phyloP scores from a whole-genome alignment of 306 rosid genomes.

The Arachis stenosperma region DNA sequence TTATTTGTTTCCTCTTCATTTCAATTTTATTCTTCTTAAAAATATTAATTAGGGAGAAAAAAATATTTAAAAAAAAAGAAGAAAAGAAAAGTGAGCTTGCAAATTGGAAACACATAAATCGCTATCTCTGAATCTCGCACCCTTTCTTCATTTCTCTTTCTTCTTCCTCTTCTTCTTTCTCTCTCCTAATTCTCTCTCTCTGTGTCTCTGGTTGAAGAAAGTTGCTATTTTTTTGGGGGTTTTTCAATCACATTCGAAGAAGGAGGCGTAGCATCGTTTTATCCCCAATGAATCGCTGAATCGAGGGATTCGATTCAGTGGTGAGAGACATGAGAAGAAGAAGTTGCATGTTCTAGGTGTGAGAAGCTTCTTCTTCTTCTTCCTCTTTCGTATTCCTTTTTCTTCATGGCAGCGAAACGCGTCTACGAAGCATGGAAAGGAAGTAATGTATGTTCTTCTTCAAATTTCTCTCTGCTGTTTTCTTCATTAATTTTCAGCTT shows the following conservation, averaged over 20 bases:
- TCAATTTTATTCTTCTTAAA: not conserved
- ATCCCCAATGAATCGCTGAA: conserved; percentile 37
- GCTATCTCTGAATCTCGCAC: conserved; percentile 40
- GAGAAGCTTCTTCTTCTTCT: conserved; percentile 35
- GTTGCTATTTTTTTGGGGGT: not conserved
- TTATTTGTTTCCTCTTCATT: not conserved
- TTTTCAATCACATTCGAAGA: conserved; percentile 21
- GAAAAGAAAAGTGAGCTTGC: conserved; percentile 7
- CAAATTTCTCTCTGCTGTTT: not conserved
- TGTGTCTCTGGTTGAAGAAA: not conserved
- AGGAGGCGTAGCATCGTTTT: conserved; percentile 27
- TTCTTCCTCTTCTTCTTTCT: not conserved
- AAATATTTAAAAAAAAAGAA: not conserved
- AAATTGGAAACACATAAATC: conserved; percentile 46
- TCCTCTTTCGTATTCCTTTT: not conserved
- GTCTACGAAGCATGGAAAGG: conserved; percentile 93
- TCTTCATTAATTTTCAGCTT: conserved; percentile 29
- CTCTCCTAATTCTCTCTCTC: not conserved
- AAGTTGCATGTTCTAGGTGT: conserved; percentile 46
- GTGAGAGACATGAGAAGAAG: conserved; percentile 48
- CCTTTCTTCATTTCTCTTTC: not conserved
- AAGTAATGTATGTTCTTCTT: conserved; percentile 63
- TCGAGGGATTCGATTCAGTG: conserved; percentile 39
- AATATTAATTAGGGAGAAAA: not conserved
- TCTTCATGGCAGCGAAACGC: conserved; percentile 78